Base-by-base conservation (phyloP, 768 basidiomycete genomes). In the Lactifluus hygrophoroides region DNA sequence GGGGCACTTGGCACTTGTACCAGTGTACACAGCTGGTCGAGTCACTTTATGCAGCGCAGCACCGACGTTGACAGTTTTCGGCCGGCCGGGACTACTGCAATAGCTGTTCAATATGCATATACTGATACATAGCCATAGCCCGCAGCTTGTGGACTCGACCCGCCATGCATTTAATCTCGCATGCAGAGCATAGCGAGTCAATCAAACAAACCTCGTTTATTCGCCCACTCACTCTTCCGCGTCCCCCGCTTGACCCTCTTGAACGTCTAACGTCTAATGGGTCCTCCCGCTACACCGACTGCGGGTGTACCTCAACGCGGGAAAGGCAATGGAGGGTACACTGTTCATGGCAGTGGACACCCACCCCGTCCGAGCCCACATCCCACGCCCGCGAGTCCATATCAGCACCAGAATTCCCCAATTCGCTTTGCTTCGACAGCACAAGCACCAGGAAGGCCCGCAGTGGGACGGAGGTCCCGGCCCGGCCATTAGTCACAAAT, bases 251-350 rank as follows among this genome's bases (percentile, higher is more conserved):
- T 28, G 17, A 3, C n/a, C 21, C 52, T 10, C 16, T 23, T 4
- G 25, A 35, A 30, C 11, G n/a, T n/a, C n/a, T n/a, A n/a, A n/a
- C 1, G 21, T 45, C 13, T 8, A 28, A 60, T 60, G 58, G 58
- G 53, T 0, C 58, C 58, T 38, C 58, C 58, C 27, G 16, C 47
- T 5, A n/a, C 58, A 38, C 58, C 58, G n/a, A 55, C 34, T 13
- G 53, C 58, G 14, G 58, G 58, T n/a, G 17, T 50, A 10, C 28
- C 28, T 6, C 53, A 43, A 21, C 43, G 48, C 8, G 57, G 57
- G 43, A 38, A 19, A 38, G 34, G 53, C 16, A 49, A 51, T 14
- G 53, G 40, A 14, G 54, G 54, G 0, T 60, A 60, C 5, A 42
- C 28, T 13, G 30, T 55, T 25, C 35, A 49, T 55, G 48, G 27